Evolutionary conservation across 441 rosid genomes (phyloP), one percentile per base, ranked within the genome.

Genomic region (Gossypium gossypioides): DNA sequence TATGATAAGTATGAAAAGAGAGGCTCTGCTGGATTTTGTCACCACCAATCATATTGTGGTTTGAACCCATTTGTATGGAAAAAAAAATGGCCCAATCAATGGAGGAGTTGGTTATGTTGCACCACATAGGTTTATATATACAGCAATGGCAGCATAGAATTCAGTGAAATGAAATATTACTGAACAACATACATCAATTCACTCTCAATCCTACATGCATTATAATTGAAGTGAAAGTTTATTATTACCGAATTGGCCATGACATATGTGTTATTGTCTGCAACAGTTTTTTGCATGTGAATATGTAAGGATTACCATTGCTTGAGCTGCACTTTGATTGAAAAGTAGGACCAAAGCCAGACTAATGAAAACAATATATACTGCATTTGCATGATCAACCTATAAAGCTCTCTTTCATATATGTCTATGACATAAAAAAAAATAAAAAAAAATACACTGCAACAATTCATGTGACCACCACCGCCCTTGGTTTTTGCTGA

Each of bases 321-420:
- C 42, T 37, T 37, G 42, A 37, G 42, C 42, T 37, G 42, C 10
- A 37, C 7, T 37, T 37, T 37, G 42, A 37, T 37, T 37, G 42
- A 37, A 37, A 37, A 37, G 42, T 74, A 64, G 77, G 77, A 44
- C 73, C 77, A 50, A 64, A 15, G 71, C 75, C 58, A 57, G 46
- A 46, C 21, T 21, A 75, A 46, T 34, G 37, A 55, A 15, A 78
- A 57, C 55, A 34, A 50, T 25, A 63, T 29, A 65, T 29, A 68
- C 19, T 6, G 50, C 57, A 55, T 18, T 7, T 55, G 22, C 55
- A 67, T 8, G 69, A 56, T 59, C 61, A 56, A 24, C 50, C 44
- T 13, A 54, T 27, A 19, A 19, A 19, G 1, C 22, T 51, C 21
- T 40, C 52, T 69, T 61, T n/a, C 48, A 21, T 32, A 21, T 19